These are phyloP conservation scores for Fagopyrum tataricum DNA, from an alignment of 148 eudicot species.

Conservation along the genomic window DNA sequence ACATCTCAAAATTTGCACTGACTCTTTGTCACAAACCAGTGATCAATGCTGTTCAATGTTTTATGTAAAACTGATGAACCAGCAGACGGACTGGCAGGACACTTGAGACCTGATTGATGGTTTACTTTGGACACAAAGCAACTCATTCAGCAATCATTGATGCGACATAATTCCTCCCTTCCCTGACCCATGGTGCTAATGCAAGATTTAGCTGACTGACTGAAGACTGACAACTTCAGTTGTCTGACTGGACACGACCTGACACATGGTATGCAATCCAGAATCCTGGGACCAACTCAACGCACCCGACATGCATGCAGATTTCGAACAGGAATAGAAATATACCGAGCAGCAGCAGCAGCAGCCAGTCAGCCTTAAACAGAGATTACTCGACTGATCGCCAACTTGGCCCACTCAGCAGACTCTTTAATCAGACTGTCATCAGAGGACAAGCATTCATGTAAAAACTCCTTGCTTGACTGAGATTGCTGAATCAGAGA, in stretches of 20 bases:
- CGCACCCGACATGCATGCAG: constrained; percentile 46
- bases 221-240: constrained; percentile 44
- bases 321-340: neutral
- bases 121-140: constrained; percentile 2
- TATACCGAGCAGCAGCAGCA: constrained; percentile 15
- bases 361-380: constrained; percentile 46
- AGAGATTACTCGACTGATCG: constrained; percentile 70
- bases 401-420: constrained; percentile 93
- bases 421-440: constrained; percentile 90
- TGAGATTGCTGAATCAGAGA: constrained; percentile 79
- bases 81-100: neutral
- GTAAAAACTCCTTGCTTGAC: constrained; percentile 69
- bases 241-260: constrained; percentile 60
- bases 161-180: neutral
- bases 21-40: neutral
- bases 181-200: constrained; percentile 30
- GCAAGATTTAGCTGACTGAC: constrained; percentile 35
- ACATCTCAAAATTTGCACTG: constrained; percentile 7
- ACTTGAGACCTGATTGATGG: neutral
- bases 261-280: constrained; percentile 54
- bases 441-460: constrained; percentile 79
- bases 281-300: constrained; percentile 39
- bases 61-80: neutral
- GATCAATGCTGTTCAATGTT: neutral
- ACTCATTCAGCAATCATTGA: constrained; percentile 3